Evolutionary conservation across 1,139 yeast genomes (phyloP).

Genomic region (Sugiyamaella neomexicana): DNA sequence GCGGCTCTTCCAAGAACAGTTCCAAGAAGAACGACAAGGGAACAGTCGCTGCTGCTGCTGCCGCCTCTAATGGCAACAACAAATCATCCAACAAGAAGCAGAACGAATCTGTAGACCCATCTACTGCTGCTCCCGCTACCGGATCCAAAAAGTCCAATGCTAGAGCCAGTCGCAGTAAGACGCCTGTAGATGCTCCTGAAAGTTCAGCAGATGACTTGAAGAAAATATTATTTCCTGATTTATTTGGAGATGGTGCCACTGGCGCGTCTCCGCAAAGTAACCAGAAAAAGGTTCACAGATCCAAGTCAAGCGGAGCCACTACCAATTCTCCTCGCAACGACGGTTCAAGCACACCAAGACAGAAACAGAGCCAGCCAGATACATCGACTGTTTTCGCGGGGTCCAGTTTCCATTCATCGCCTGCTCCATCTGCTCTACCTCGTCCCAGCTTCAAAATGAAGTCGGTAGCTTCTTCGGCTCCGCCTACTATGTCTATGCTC

Average conservation of each 20-base stretch:
- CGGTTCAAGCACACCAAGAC: not conserved
- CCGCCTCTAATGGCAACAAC: slow-evolving; percentile 14
- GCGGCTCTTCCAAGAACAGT: not conserved
- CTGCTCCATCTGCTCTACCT: slow-evolving; percentile 48
- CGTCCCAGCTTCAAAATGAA: slow-evolving; percentile 40
- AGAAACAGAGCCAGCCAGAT: slow-evolving; percentile 2
- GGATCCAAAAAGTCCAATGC: not conserved
- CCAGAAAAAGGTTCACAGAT: slow-evolving; percentile 15
- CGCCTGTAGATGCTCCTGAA: slow-evolving; percentile 4
- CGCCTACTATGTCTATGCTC: slow-evolving; percentile 25
- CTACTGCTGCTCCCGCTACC: slow-evolving; percentile 3
- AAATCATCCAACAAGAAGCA: not conserved
- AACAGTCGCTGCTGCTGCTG: slow-evolving; percentile 1
- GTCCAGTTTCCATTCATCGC: slow-evolving; percentile 46
- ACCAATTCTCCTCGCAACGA: slow-evolving; percentile 9
- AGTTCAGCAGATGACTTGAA: slow-evolving; percentile 26
- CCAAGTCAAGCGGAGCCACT: slow-evolving; percentile 12
- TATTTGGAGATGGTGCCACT: slow-evolving; percentile 22
- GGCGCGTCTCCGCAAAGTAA: not conserved
- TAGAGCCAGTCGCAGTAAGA: slow-evolving; percentile 2
- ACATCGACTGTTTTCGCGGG: slow-evolving; percentile 40
- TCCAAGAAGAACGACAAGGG: slow-evolving; percentile 9
- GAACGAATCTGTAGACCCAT: not conserved
- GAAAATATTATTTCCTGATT: slow-evolving; percentile 33
- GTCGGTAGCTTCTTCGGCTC: slow-evolving; percentile 22